Evolutionary conservation across 257 asterid genomes (phyloP).

Genomic region (Przewalskia tangutica): DNA sequence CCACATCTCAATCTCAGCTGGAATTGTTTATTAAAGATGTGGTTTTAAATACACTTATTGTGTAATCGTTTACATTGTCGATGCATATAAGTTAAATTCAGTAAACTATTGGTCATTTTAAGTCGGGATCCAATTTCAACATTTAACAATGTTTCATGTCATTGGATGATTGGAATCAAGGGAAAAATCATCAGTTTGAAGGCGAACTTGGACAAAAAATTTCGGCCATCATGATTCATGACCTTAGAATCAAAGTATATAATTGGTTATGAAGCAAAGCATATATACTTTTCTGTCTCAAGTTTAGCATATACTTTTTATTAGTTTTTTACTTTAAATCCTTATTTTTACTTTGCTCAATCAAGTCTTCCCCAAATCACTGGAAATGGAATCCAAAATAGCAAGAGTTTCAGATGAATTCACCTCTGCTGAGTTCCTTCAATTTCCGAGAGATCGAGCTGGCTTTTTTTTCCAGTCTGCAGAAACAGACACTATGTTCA

Average conservation of each 20-base stretch:
- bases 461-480: conserved; percentile 49
- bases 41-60: background rate
- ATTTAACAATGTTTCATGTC: background rate
- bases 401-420: conserved; percentile 40
- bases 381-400: conserved; percentile 45
- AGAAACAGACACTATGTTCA: conserved; percentile 52
- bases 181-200: background rate
- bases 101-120: background rate
- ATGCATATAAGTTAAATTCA: background rate
- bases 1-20: background rate
- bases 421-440: conserved; percentile 29
- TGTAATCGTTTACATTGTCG: background rate
- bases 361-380: background rate
- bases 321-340: background rate
- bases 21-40: background rate
- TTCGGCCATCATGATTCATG: background rate
- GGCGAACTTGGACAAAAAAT: background rate
- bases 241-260: background rate
- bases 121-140: background rate
- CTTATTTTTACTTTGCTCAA: background rate
- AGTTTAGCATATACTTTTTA: background rate
- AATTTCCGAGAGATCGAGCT: conserved; percentile 29
- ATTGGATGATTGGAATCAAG: background rate
- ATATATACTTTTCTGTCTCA: background rate
- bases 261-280: background rate